Base-by-base conservation (phyloP, 108 stramenopile species). In the Cyclotella kingstonii region DNA sequence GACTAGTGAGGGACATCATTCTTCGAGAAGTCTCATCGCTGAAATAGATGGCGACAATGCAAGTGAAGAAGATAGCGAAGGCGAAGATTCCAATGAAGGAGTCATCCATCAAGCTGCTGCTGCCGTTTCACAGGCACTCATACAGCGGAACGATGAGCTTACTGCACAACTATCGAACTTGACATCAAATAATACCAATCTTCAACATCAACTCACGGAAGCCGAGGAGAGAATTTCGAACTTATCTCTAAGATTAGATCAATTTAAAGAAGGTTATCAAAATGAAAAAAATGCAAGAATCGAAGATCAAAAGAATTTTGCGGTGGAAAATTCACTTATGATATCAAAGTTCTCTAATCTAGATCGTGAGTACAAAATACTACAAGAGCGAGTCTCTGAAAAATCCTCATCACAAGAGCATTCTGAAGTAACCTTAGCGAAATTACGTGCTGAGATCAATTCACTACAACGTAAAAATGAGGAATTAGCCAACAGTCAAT, bases 401-500 rank as follows among this genome's bases (percentile, higher is more conserved):
- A 67, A 68, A 36, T 49, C 56, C 12, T 40, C 42, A 0, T 23
- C 64, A n/a, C 33, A 59, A 40, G 70, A 65, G 27, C 44, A 54
- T 30, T 66, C 69, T 40, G 54, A 64, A 18, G 42, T 64, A 4
- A 50, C 64, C 2, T 40, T 81, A 8, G 87, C 91, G 45, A 85
- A 77, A 43, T 47, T 89, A 6, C 84, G 84, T 30, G 84, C 87
- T 5, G 84, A 89, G 39, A 35, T 89, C 17, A 81, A 77, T 0
- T 66, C 71, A 8, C 54, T 71, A 31, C 78, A 77, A 55, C 82
- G 91, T 19, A 70, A 81, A 47, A 77, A 82, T 35, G 85, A 82
- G 47, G 79, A 85, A 44, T 68, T 87, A 31, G 72, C 76, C 47
- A 47, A 79, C 23, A 87, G 87, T 27, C 84, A 82, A 38, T 68